These are phyloP conservation scores for Anisodus acutangulus DNA, from an alignment of 257 asterid genomes.

Conservation along the genomic window DNA sequence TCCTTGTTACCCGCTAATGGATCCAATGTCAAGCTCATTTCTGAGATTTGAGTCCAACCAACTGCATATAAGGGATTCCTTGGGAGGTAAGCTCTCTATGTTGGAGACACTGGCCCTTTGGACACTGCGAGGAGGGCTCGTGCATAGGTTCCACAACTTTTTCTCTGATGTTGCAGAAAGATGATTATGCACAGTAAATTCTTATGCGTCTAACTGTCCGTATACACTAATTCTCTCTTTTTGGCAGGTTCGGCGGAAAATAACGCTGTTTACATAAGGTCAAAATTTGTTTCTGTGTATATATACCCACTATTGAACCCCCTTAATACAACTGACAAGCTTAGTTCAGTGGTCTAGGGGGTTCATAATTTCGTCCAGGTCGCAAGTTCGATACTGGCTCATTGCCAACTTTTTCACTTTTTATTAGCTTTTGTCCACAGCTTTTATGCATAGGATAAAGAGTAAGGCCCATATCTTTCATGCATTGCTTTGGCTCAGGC, in stretches of 20 bases:
- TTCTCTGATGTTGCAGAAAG: background rate
- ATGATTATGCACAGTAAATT: background rate
- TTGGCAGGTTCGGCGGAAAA: background rate
- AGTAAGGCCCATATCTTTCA: no score
- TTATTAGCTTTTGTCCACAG: no score
- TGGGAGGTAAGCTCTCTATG: slow-evolving; percentile 23
- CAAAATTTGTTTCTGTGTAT: no score
- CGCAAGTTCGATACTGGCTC: no score
- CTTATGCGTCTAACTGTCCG: background rate
- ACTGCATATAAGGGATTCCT: slow-evolving; percentile 19
- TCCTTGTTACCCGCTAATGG: background rate
- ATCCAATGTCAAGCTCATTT: slow-evolving; percentile 10
- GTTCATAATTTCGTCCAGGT: no score
- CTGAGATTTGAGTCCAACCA: background rate
- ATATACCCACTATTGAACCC: no score
- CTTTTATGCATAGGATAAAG: no score
- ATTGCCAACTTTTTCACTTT: no score
- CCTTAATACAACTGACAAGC: no score
- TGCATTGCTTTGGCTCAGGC: no score
- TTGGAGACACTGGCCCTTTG: background rate
- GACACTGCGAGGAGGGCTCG: background rate
- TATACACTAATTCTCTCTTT: background rate
- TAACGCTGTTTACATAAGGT: no score
- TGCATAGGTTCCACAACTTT: background rate
- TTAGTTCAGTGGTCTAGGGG: no score